phyloP scores from a whole-genome alignment of 345 rosid genomes.

The Odontarrhena argentea region DNA sequence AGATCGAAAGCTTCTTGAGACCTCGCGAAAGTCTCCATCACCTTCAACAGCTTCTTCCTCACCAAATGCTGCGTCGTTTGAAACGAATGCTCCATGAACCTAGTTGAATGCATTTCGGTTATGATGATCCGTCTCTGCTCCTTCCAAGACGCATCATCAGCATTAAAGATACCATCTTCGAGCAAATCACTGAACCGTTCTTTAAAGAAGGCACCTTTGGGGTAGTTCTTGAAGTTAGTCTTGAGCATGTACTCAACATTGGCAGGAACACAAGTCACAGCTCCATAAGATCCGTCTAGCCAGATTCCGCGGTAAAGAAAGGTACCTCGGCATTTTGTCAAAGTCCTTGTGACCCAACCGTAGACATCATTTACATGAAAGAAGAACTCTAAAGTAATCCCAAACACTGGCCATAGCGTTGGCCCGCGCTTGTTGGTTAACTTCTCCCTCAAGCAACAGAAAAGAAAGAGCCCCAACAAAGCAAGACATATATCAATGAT shows the following conservation, averaged over 20 bases:
- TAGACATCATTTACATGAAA: conserved; percentile 42
- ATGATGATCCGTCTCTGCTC: conserved; percentile 63
- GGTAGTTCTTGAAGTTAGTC: conserved; percentile 71
- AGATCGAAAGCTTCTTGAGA: conserved; percentile 46
- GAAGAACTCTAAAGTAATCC: conserved; percentile 50
- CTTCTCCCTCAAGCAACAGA: conserved; percentile 53
- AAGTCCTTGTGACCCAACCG: conserved; percentile 48
- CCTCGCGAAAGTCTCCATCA: conserved; percentile 48
- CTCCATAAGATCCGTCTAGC: conserved; percentile 57
- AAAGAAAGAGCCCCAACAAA: conserved; percentile 53
- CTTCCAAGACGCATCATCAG: conserved; percentile 60
- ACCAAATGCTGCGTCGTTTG: conserved; percentile 49
- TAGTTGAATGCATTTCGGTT: conserved; percentile 51
- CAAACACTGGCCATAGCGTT: conserved; percentile 73
- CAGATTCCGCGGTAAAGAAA: conserved; percentile 56
- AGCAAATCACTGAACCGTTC: conserved; percentile 67
- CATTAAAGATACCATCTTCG: conserved; percentile 73
- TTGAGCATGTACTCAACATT: conserved; percentile 66
- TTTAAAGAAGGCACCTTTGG: conserved; percentile 59
- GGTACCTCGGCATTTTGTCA: conserved; percentile 54
- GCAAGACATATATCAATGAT: conserved; percentile 51
- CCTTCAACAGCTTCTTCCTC: conserved; percentile 54
- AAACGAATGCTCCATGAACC: conserved; percentile 46
- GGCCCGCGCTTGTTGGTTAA: conserved; percentile 52
- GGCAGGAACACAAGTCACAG: conserved; percentile 56